Evolutionary conservation across 23 red algal genomes (phyloP).

Genomic region (Pyropia haitanensis): DNA sequence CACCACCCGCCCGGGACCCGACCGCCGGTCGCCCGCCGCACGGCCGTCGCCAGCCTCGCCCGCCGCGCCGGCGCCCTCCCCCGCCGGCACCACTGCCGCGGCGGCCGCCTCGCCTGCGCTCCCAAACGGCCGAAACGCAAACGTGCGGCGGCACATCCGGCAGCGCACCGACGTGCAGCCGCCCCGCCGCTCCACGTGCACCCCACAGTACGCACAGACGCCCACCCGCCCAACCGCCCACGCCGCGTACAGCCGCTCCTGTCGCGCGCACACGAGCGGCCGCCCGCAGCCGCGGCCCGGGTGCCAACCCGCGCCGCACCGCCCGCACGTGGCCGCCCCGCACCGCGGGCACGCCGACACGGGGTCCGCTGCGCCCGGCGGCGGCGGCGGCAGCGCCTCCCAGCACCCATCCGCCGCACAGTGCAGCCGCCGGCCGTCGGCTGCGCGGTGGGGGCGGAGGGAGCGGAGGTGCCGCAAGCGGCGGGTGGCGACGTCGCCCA

Average conservation of each 20-base stretch:
- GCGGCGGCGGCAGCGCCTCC: not conserved
- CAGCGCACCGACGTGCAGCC: not conserved
- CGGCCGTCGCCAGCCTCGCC: too few relatives aligned
- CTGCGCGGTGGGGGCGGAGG: not conserved
- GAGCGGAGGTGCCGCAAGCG: not conserved
- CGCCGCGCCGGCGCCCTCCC: too few relatives aligned
- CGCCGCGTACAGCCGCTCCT: not conserved
- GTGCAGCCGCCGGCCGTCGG: not conserved
- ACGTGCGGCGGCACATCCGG: not conserved
- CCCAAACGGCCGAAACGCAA: slow-evolving; percentile 4
- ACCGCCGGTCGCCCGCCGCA: too few relatives aligned
- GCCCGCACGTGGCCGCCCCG: not conserved
- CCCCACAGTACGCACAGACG: too few relatives aligned
- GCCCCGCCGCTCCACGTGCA: not conserved
- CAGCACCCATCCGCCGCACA: not conserved
- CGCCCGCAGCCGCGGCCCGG: not conserved
- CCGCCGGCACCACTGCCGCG: not conserved
- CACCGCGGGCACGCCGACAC: not conserved
- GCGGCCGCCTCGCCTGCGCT: not conserved
- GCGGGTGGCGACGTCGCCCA: not conserved
- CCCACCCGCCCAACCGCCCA: not conserved
- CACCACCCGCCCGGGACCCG: too few relatives aligned
- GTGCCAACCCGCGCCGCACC: not conserved
- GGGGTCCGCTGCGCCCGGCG: not conserved
- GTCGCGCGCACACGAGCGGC: not conserved